phyloP scores from a whole-genome alignment of 331 rosid species.

The Prunus yedoensis region DNA sequence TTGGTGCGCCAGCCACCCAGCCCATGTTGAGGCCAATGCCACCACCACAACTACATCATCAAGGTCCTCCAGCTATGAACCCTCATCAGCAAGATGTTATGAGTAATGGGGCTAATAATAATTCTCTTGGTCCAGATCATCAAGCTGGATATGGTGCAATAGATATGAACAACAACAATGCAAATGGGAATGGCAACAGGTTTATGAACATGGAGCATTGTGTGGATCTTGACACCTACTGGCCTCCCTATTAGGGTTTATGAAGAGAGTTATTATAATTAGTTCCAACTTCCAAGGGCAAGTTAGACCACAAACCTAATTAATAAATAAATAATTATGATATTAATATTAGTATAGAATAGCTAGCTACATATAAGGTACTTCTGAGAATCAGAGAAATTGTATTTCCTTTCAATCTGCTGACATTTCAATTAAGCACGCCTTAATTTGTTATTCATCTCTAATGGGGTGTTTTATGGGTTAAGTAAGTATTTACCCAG shows the following conservation, averaged over 20 bases:
- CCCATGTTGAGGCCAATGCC: conserved; percentile 45
- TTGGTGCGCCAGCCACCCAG: conserved; percentile 49
- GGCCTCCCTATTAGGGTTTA: conserved; percentile 64
- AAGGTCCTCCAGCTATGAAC: conserved; percentile 24
- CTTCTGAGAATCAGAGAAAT: neutral
- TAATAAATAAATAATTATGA: neutral
- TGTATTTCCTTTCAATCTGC: neutral
- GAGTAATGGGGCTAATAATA: too few species aligned
- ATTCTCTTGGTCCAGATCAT: conserved; percentile 22
- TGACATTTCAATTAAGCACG: neutral
- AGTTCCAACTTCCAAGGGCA: neutral
- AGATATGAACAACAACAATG: conserved; percentile 29
- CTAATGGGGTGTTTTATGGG: too few species aligned
- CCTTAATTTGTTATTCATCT: too few species aligned
- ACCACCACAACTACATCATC: conserved; percentile 10
- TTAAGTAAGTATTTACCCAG: too few species aligned
- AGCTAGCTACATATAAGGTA: neutral
- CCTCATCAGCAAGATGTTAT: conserved; percentile 36
- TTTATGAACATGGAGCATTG: conserved; percentile 75
- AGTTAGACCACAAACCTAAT: neutral
- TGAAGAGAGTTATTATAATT: neutral
- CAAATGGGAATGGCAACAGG: conserved; percentile 46
- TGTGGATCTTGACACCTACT: conserved; percentile 83
- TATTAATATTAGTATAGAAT: neutral
- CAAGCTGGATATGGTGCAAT: conserved; percentile 43